Conservation (phyloP, 116 monocot species). For the Papilionanthe hybrid region DNA sequence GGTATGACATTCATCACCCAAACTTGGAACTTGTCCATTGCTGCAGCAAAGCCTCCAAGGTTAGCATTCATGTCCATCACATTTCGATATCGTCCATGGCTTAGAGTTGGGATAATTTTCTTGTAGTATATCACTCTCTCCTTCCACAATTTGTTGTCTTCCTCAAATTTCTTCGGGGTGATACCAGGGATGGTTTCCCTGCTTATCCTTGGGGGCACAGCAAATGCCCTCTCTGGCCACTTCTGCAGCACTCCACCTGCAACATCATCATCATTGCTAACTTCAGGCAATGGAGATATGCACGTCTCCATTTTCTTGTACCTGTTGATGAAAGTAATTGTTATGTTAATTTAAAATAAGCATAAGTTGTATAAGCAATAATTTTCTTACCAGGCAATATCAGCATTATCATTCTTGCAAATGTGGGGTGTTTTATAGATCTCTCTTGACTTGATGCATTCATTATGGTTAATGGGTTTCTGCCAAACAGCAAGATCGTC, state of each 20-base stretch:
- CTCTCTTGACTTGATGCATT: slow-evolving; percentile 43
- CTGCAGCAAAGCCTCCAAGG: slow-evolving; percentile 35
- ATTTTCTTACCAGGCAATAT: slow-evolving; percentile 60
- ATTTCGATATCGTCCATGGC: slow-evolving; percentile 34
- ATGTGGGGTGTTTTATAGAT: slow-evolving; percentile 47
- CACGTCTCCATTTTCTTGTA: slow-evolving; percentile 32
- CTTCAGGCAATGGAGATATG: slow-evolving; percentile 34
- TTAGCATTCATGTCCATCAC: slow-evolving; percentile 49
- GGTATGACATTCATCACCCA: slow-evolving; percentile 50
- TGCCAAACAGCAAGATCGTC: slow-evolving; percentile 85
- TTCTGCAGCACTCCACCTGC: slow-evolving; percentile 26
- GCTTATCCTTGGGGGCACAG: slow-evolving; percentile 29
- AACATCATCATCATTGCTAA: slow-evolving; percentile 20
- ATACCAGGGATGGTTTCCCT: slow-evolving; percentile 19
- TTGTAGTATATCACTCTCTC: slow-evolving; percentile 23
- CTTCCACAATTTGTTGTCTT: slow-evolving; percentile 31
- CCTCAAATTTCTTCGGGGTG: slow-evolving; percentile 17
- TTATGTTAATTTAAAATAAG: background rate
- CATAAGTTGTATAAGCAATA: background rate
- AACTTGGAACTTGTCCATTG: slow-evolving; percentile 25
- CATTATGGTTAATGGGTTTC: slow-evolving; percentile 75
- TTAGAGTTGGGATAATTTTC: slow-evolving; percentile 20
- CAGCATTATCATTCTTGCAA: slow-evolving; percentile 62
- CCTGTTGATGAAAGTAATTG: slow-evolving; percentile 7
- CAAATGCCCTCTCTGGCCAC: slow-evolving; percentile 35